These are phyloP conservation scores for Aspergillus caelatus DNA, from an alignment of 2,329 filamentous ascomycete genomes.

Conservation along the genomic window DNA sequence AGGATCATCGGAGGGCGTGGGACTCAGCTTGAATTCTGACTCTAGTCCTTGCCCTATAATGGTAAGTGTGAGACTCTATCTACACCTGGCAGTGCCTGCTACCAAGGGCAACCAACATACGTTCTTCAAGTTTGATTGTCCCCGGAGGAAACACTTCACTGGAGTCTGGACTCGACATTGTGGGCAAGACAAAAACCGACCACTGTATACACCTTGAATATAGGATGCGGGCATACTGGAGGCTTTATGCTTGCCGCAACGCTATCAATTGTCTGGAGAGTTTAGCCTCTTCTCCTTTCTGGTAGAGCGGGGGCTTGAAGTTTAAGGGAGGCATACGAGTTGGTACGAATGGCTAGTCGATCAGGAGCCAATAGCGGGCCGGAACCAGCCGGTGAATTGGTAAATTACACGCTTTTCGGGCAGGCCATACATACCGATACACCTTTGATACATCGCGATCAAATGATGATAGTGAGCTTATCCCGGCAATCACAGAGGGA, in stretches of 20 bases:
- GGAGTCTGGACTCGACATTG: background rate
- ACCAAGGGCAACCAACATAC: conserved; percentile 7
- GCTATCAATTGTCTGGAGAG: background rate
- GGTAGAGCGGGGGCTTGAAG: background rate
- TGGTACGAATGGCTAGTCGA: background rate
- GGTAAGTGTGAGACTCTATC: conserved; percentile 5
- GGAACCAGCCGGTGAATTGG: background rate
- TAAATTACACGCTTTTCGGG: background rate
- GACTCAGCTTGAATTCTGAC: conserved; percentile 20
- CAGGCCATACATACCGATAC: background rate
- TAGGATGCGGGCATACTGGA: background rate
- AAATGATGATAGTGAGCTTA: background rate
- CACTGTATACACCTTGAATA: background rate
- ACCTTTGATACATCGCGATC: too few species aligned
- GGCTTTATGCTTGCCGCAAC: background rate
- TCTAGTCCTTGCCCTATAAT: background rate
- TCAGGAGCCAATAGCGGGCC: background rate
- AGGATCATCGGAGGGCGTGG: conserved; percentile 27
- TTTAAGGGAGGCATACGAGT: background rate
- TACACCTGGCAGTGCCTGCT: conserved; percentile 8
- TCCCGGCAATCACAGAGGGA: conserved; percentile 2
- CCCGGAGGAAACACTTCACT: conserved; percentile 1
- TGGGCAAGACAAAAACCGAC: background rate
- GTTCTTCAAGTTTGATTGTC: conserved; percentile 20
- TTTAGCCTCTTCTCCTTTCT: background rate